phyloP scores from a whole-genome alignment of 352 stramenopile genomes.

The Lagenidium giganteum region DNA sequence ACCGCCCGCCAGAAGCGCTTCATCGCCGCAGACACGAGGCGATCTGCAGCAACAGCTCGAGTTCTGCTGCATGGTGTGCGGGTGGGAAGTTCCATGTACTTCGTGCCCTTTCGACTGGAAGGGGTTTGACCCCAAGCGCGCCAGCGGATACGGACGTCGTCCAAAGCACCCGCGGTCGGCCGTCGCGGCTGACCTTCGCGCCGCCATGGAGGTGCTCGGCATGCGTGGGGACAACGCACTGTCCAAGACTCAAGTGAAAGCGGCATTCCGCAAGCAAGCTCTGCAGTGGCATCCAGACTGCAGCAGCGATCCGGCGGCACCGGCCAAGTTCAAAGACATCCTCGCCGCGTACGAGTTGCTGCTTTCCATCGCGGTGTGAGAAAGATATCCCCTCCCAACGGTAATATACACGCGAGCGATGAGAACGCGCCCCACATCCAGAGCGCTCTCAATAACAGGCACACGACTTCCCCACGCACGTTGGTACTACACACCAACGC shows the following conservation, averaged over 20 bases:
- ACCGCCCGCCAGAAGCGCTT: too few relatives aligned
- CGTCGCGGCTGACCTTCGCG: constrained; percentile 2
- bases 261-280: constrained; percentile 59
- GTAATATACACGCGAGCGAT: too few relatives aligned
- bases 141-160: constrained; percentile 12
- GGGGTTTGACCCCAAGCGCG: constrained; percentile 49
- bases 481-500: too few relatives aligned
- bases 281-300: constrained; percentile 93
- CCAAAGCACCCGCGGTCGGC: constrained; percentile 4
- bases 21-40: too few relatives aligned
- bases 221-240: neutral
- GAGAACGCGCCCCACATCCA: too few relatives aligned
- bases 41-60: constrained; percentile 52
- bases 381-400: neutral
- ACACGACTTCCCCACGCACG: too few relatives aligned
- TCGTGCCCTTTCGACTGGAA: constrained; percentile 70
- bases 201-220: constrained; percentile 8
- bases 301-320: constrained; percentile 69
- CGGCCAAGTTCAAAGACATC: constrained; percentile 83
- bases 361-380: constrained; percentile 11
- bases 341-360: constrained; percentile 87
- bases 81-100: constrained; percentile 52
- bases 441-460: too few relatives aligned
- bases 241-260: constrained; percentile 30
- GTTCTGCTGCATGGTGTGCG: constrained; percentile 68